These are phyloP conservation scores for Diaporthe capsici DNA, from an alignment of 2,329 filamentous ascomycete species.

Conservation along the genomic window DNA sequence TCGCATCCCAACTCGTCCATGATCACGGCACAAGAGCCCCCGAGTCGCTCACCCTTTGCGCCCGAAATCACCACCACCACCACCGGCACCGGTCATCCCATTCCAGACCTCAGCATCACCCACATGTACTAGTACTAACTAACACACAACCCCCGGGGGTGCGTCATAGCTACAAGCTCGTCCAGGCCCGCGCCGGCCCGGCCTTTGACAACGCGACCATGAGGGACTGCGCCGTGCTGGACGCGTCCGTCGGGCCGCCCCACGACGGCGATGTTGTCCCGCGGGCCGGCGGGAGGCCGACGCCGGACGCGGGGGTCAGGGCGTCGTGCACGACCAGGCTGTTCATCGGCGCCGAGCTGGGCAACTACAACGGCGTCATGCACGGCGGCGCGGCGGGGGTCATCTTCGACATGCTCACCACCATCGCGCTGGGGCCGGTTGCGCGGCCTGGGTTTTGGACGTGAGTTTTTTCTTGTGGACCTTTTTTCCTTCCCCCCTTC, in stretches of 20 bases:
- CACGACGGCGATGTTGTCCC: neutral
- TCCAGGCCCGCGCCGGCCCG: conserved; percentile 37
- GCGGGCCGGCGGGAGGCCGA: neutral
- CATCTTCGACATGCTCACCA: conserved; percentile 69
- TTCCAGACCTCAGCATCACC: neutral
- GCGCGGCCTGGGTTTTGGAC: conserved; percentile 64
- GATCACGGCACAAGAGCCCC: neutral
- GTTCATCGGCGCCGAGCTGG: conserved; percentile 57
- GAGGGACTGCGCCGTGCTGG: conserved; percentile 46
- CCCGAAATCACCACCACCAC: neutral
- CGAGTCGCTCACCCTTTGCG: no score
- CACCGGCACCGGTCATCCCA: neutral
- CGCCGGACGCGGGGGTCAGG: conserved; percentile 38
- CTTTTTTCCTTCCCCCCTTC: neutral
- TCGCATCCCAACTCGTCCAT: neutral
- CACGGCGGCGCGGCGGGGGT: conserved; percentile 68
- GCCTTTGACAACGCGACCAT: conserved; percentile 46
- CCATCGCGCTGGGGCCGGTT: conserved; percentile 62
- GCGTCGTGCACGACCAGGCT: conserved; percentile 59
- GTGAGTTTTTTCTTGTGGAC: conserved; percentile 44
- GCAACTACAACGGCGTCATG: conserved; percentile 62
- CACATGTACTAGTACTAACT: neutral
- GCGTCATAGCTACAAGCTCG: conserved; percentile 42
- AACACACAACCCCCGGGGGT: neutral
- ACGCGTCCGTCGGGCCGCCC: conserved; percentile 47